Conservation (phyloP, 192 early-diverging fungal species). For the Entomortierella parvispora region DNA sequence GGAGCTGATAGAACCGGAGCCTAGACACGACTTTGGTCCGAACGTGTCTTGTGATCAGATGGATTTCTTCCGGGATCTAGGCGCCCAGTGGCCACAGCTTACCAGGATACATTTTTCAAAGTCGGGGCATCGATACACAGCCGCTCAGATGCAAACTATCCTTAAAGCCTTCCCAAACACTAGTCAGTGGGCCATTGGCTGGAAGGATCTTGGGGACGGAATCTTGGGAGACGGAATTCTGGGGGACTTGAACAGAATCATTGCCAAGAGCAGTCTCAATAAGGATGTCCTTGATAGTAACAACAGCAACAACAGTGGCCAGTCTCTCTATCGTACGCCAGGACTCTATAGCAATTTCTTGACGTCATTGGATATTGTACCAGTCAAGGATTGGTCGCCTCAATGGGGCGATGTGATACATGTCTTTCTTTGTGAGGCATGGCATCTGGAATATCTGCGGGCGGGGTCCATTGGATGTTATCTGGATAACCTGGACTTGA, state of each 20-base stretch:
- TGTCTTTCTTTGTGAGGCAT: constrained; percentile 11
- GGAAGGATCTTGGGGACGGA: constrained; percentile 12
- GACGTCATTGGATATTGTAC: constrained; percentile 27
- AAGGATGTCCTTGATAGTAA: no score
- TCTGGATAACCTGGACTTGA: constrained; percentile 24
- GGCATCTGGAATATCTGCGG: constrained; percentile 6
- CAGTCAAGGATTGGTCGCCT: constrained; percentile 12
- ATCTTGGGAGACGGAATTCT: constrained; percentile 13
- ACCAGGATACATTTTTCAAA: constrained; percentile 13
- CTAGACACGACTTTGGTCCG: background rate
- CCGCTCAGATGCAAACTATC: constrained; percentile 3
- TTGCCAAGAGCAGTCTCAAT: background rate
- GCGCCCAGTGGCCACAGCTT: constrained; percentile 10
- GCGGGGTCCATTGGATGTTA: constrained; percentile 17
- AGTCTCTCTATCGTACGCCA: no score
- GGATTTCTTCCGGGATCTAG: constrained; percentile 15
- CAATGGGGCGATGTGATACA: constrained; percentile 20
- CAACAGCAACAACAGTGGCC: no score
- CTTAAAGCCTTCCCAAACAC: constrained; percentile 14
- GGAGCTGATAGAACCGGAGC: no score
- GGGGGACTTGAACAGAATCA: constrained; percentile 16
- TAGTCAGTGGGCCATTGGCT: constrained; percentile 4
- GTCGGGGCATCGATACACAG: background rate
- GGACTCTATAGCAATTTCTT: constrained; percentile 13
- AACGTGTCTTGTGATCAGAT: constrained; percentile 10